Evolutionary conservation across 371 early-diverging fungal species (phyloP).

Genomic region (Thermomucor indicae-seudaticae): DNA sequence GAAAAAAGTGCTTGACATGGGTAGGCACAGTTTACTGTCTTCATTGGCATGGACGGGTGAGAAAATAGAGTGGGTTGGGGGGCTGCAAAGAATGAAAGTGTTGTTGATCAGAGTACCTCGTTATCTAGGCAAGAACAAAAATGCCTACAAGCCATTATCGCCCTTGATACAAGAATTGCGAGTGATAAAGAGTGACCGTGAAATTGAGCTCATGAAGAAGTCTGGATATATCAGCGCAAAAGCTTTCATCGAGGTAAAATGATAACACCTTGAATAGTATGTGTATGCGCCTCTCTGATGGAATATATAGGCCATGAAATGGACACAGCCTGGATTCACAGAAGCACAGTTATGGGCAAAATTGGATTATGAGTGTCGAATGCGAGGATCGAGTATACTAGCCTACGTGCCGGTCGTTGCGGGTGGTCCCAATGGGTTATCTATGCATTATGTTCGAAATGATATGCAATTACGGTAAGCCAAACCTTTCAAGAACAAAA

Average conservation of each 20-base stretch:
- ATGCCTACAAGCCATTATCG: slow-evolving; percentile 50
- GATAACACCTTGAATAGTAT: background rate
- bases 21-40: too few relatives aligned
- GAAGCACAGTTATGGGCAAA: slow-evolving; percentile 80
- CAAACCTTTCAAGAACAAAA: too few relatives aligned
- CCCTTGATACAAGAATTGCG: slow-evolving; percentile 70
- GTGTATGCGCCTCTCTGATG: background rate
- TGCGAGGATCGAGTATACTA: slow-evolving; percentile 68
- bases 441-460: slow-evolving; percentile 94
- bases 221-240: slow-evolving; percentile 75
- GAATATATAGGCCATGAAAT: slow-evolving; percentile 54
- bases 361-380: slow-evolving; percentile 72
- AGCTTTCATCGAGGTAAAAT: slow-evolving; percentile 64
- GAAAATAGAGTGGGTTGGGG: slow-evolving; percentile 7
- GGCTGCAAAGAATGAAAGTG: background rate
- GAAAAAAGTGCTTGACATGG: slow-evolving; percentile 28
- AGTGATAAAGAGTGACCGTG: slow-evolving; percentile 71
- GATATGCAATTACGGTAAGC: slow-evolving; percentile 63
- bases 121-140: slow-evolving; percentile 22
- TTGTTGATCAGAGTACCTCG: background rate
- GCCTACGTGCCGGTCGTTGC: slow-evolving; percentile 98
- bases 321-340: slow-evolving; percentile 62
- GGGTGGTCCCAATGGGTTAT: slow-evolving; percentile 85
- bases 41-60: too few relatives aligned
- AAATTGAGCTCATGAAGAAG: slow-evolving; percentile 75